These are phyloP conservation scores for Beta lomatogona DNA, from an alignment of 179 eudicot species.

Conservation along the genomic window DNA sequence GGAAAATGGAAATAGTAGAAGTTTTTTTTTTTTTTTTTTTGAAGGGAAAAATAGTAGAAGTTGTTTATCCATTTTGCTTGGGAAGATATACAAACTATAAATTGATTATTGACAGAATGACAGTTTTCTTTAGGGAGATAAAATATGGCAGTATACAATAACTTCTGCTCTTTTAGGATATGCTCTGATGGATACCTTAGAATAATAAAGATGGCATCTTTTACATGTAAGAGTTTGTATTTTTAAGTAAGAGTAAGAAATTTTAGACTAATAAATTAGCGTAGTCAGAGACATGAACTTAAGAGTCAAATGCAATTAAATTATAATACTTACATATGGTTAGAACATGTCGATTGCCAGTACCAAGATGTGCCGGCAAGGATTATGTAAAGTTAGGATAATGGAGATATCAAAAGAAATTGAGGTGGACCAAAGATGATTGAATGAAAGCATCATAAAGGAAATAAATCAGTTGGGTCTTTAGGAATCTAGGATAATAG, in stretches of 20 bases:
- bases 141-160: background rate
- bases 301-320: too few species aligned
- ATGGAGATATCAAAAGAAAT: too few species aligned
- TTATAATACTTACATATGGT: too few species aligned
- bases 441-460: too few species aligned
- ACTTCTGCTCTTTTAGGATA: background rate
- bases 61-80: background rate
- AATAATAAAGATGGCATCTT: background rate
- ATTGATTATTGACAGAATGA: background rate
- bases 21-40: too few species aligned
- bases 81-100: background rate
- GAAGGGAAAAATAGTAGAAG: background rate
- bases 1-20: background rate
- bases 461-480: too few species aligned
- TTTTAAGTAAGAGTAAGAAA: background rate
- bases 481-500: too few species aligned
- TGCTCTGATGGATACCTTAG: background rate
- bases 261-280: background rate
- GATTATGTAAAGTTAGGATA: too few species aligned
- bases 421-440: too few species aligned
- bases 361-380: too few species aligned
- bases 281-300: too few species aligned
- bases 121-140: background rate
- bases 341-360: too few species aligned
- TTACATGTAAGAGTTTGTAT: background rate